Percentiles rank a stretch among this genome's conserved stretches.
phyloP scores from a whole-genome alignment of 1,284 basidiomycete genomes.

The Porodaedalea pini region DNA sequence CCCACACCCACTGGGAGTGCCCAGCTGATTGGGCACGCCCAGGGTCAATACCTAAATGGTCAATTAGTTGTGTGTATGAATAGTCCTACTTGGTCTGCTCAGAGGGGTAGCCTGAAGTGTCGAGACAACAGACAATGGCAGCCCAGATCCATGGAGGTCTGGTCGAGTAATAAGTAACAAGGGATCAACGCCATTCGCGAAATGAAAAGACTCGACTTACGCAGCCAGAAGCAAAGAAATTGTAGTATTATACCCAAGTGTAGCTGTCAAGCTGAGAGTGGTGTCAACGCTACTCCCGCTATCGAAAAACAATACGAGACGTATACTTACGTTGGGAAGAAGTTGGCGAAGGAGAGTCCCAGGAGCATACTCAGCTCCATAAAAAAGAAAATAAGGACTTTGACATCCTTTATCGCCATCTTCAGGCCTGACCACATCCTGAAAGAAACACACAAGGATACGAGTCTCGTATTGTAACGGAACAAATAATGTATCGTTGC shows the following conservation, averaged over 20 bases:
- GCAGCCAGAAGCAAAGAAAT: slow-evolving; percentile 35
- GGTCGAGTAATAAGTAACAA: background rate
- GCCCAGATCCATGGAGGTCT: slow-evolving; percentile 31
- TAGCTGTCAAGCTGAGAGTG: slow-evolving; percentile 33
- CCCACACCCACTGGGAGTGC: no score
- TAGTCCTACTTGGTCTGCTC: no score
- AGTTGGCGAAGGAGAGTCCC: slow-evolving; percentile 68
- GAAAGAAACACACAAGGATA: slow-evolving; percentile 23
- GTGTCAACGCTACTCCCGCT: slow-evolving; percentile 44
- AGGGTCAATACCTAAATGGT: no score
- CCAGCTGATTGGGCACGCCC: no score
- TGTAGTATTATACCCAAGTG: slow-evolving; percentile 35
- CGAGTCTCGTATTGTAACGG: slow-evolving; percentile 30
- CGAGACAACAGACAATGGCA: slow-evolving; percentile 26
- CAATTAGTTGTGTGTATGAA: no score
- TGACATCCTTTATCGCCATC: slow-evolving; percentile 59
- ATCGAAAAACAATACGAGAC: background rate
- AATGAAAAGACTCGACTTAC: slow-evolving; percentile 28
- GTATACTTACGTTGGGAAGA: slow-evolving; percentile 61
- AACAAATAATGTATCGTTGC: slow-evolving; percentile 28
- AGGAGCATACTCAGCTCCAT: slow-evolving; percentile 50
- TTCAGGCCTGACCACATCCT: slow-evolving; percentile 54
- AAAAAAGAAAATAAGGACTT: slow-evolving; percentile 56
- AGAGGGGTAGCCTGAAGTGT: no score
- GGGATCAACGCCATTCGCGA: background rate